phyloP scores from a whole-genome alignment of 2,329 filamentous ascomycete genomes.

The Dothiorella sarmentorum region DNA sequence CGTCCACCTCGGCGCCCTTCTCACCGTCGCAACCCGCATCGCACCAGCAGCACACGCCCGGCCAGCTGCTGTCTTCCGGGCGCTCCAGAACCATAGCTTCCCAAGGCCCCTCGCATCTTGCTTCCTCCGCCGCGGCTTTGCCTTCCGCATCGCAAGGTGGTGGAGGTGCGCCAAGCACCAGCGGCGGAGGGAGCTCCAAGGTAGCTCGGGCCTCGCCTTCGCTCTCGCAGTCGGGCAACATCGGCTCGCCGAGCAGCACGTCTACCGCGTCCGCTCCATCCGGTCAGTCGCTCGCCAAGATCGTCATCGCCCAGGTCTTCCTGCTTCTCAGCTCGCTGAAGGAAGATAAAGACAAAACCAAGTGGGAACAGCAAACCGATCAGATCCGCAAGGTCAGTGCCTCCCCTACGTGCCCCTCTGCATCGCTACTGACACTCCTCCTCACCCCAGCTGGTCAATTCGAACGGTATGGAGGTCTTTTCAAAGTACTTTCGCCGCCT shows the following conservation, averaged over 20 bases:
- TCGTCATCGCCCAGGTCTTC: conserved; percentile 93
- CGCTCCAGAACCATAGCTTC: conserved; percentile 56
- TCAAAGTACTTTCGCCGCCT: conserved; percentile 92
- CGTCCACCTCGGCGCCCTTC: conserved; percentile 54
- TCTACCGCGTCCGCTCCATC: conserved; percentile 43
- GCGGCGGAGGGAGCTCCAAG: conserved; percentile 55
- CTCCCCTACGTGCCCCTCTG: background rate
- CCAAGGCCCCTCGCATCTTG: conserved; percentile 52
- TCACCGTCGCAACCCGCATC: conserved; percentile 52
- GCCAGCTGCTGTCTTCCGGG: conserved; percentile 54
- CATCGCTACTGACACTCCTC: conserved; percentile 23
- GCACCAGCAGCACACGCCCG: conserved; percentile 49
- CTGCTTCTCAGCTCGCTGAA: conserved; percentile 91
- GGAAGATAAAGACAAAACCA: conserved; percentile 89
- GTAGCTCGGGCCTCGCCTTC: conserved; percentile 59
- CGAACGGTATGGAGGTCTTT: conserved; percentile 98
- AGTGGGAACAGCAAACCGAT: conserved; percentile 89
- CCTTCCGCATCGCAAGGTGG: conserved; percentile 47
- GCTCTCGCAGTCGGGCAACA: conserved; percentile 53
- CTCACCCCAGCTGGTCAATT: conserved; percentile 75
- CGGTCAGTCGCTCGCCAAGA: conserved; percentile 66
- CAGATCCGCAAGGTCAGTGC: conserved; percentile 80
- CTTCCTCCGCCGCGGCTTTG: conserved; percentile 54
- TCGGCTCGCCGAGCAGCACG: conserved; percentile 52
- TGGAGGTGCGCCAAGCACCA: conserved; percentile 50